Evolutionary conservation across 257 asterid species (phyloP).

Genomic region (Solanum ossicruentum): DNA sequence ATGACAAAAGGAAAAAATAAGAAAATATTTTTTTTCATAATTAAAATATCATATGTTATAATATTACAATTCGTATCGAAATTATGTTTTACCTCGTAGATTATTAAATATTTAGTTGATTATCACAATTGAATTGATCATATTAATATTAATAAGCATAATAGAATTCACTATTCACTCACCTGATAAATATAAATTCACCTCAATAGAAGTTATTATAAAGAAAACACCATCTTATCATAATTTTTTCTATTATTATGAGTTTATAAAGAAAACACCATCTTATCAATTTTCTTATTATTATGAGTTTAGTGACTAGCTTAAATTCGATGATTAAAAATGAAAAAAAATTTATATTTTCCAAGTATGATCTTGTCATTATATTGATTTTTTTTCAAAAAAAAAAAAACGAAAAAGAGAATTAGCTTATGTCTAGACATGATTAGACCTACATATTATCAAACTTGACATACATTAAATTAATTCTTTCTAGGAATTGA

Average conservation of each 20-base stretch:
- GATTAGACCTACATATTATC: neutral
- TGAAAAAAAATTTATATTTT: neutral
- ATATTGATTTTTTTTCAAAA: too few relatives aligned
- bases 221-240: neutral
- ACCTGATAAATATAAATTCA: too few relatives aligned
- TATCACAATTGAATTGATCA: neutral
- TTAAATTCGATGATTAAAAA: neutral
- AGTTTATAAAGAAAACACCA: neutral
- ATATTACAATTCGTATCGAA: neutral
- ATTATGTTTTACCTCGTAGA: neutral
- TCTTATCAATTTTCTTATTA: fast-evolving
- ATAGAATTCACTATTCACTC: neutral
- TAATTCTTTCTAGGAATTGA: neutral
- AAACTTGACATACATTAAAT: neutral
- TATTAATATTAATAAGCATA: neutral
- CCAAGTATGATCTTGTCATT: too few relatives aligned
- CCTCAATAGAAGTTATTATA: neutral
- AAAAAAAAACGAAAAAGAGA: too few relatives aligned
- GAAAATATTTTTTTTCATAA: neutral
- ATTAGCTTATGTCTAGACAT: neutral
- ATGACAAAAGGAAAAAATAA: neutral
- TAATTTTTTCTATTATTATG: neutral
- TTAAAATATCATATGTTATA: neutral
- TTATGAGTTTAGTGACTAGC: neutral
- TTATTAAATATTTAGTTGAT: too few relatives aligned